Evolutionary conservation across 2,329 filamentous ascomycete genomes (phyloP).

Genomic region (Aspergillus sp.): DNA sequence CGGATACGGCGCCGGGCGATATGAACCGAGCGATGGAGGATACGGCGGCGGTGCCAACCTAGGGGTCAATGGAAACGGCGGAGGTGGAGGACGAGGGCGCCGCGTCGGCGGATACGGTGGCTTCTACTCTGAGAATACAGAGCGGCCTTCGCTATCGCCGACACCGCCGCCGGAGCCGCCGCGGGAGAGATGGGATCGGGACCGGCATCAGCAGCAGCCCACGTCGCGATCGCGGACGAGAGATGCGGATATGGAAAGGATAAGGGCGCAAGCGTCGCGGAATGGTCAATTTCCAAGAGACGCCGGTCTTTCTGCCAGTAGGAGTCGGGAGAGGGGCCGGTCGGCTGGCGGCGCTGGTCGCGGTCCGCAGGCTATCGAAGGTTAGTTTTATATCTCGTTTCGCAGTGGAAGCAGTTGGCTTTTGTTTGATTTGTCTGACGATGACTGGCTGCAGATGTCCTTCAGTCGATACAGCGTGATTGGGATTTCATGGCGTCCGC

Average conservation of each 20-base stretch:
- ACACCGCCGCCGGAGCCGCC: conserved; percentile 23
- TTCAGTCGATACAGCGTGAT: conserved; percentile 75
- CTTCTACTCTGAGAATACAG: conserved; percentile 27
- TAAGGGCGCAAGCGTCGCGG: conserved; percentile 17
- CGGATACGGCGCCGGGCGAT: conserved; percentile 27
- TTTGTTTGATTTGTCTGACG: neutral
- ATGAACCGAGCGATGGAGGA: conserved; percentile 25
- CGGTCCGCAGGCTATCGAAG: conserved; percentile 29
- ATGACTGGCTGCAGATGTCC: conserved; percentile 51
- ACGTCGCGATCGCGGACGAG: conserved; percentile 28
- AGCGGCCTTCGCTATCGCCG: conserved; percentile 17
- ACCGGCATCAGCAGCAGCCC: conserved; percentile 20
- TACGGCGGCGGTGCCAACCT: conserved; percentile 22
- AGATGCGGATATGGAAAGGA: conserved; percentile 17
- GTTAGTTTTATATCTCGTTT: conserved; percentile 13
- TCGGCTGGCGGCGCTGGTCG: conserved; percentile 11
- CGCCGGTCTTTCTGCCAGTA: conserved; percentile 11
- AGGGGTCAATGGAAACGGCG: conserved; percentile 25
- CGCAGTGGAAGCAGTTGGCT: conserved; percentile 3
- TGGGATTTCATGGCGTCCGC: conserved; percentile 88
- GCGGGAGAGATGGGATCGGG: conserved; percentile 23
- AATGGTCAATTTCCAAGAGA: conserved; percentile 19
- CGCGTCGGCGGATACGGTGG: conserved; percentile 38
- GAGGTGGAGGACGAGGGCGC: conserved; percentile 21
- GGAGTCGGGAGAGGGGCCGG: conserved; percentile 13